These are phyloP conservation scores for Ophiostoma montium DNA, from an alignment of 2,329 filamentous ascomycete species.

Conservation along the genomic window DNA sequence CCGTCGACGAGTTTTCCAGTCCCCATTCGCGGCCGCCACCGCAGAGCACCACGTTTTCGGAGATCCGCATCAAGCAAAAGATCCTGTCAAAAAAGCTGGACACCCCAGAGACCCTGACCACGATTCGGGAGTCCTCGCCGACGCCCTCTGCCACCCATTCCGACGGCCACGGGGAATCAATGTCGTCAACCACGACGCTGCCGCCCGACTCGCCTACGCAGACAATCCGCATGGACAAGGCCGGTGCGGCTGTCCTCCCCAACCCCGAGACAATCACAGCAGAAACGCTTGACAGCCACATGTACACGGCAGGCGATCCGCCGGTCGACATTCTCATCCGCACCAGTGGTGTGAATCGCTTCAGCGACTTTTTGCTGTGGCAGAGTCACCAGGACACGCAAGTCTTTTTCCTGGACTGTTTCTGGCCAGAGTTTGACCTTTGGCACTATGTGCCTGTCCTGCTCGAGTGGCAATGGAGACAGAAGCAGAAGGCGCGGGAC, in stretches of 20 bases:
- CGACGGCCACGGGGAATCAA: slow-evolving; percentile 34
- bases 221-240: slow-evolving; percentile 19
- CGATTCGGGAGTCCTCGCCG: slow-evolving; percentile 35
- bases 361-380: slow-evolving; percentile 99
- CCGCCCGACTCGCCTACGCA: slow-evolving; percentile 35
- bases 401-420: slow-evolving; percentile 78
- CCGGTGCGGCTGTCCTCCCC: slow-evolving; percentile 28
- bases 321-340: slow-evolving; percentile 83
- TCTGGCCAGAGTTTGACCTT: slow-evolving; percentile 94
- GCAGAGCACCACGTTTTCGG: slow-evolving; percentile 63
- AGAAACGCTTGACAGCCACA: slow-evolving; percentile 68
- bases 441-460: slow-evolving; percentile 88
- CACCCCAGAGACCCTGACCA: slow-evolving; percentile 30
- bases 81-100: slow-evolving; percentile 56
- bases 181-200: slow-evolving; percentile 47
- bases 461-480: slow-evolving; percentile 70
- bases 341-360: slow-evolving; percentile 79
- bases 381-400: slow-evolving; percentile 89
- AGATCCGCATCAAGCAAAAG: slow-evolving; percentile 73
- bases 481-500: slow-evolving; percentile 42
- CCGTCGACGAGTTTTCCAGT: slow-evolving; percentile 72
- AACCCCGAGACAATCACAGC: slow-evolving; percentile 82
- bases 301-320: slow-evolving; percentile 75
- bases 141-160: slow-evolving; percentile 23
- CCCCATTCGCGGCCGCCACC: slow-evolving; percentile 50